A percentile compares a stretch with the other conserved stretches of the same genome.
These are phyloP conservation scores for Venturia asperata DNA, from an alignment of 2,329 filamentous ascomycete genomes.

Conservation along the genomic window DNA sequence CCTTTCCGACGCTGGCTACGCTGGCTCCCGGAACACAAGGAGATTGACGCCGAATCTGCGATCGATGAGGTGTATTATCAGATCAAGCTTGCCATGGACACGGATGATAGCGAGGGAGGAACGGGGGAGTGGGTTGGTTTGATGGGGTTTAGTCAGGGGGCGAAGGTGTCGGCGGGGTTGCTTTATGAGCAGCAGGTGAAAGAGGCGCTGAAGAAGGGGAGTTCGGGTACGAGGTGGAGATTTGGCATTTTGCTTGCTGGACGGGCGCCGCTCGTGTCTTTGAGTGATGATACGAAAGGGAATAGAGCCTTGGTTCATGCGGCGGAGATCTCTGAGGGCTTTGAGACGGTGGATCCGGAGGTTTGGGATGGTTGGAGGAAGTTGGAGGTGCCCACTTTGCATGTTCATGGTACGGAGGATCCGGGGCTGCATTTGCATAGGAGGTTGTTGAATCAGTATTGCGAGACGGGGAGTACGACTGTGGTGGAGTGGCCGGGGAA, in stretches of 20 bases:
- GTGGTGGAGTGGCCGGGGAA: constrained; percentile 67
- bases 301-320: constrained; percentile 36
- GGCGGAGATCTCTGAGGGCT: constrained; percentile 40
- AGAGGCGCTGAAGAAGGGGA: constrained; percentile 24
- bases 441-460: constrained; percentile 52
- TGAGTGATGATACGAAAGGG: constrained; percentile 36
- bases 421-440: constrained; percentile 53
- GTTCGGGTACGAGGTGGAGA: constrained; percentile 38
- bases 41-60: constrained; percentile 44
- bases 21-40: constrained; percentile 52
- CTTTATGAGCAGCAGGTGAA: constrained; percentile 53
- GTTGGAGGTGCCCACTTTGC: constrained; percentile 54
- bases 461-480: constrained; percentile 45
- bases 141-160: constrained; percentile 46
- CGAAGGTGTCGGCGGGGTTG: constrained; percentile 41
- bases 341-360: constrained; percentile 28
- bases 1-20: constrained; percentile 61
- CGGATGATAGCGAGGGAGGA: constrained; percentile 36
- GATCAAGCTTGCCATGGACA: constrained; percentile 39
- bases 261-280: constrained; percentile 50
- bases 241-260: constrained; percentile 59
- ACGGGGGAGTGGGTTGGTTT: constrained; percentile 44
- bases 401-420: constrained; percentile 60
- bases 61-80: constrained; percentile 42
- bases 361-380: constrained; percentile 33